phyloP scores from a whole-genome alignment of 2,329 filamentous ascomycete species.

The Penicillium sp. region DNA sequence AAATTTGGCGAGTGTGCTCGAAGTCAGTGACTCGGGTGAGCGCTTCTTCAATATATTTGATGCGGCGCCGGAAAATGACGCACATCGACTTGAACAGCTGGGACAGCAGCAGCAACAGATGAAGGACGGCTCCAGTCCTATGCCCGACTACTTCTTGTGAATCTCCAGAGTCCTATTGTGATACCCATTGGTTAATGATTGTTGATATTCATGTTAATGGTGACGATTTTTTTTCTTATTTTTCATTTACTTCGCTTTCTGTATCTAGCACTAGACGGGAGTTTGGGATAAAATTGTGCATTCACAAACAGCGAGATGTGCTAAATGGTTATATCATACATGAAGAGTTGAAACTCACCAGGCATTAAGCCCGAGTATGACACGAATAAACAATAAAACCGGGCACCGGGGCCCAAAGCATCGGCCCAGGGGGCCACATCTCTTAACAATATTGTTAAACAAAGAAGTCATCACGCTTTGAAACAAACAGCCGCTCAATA shows the following conservation, averaged over 20 bases:
- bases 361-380: constrained; percentile 9
- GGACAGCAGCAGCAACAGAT: constrained; percentile 60
- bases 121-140: constrained; percentile 67
- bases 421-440: constrained; percentile 20
- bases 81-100: constrained; percentile 76
- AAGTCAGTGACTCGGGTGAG: constrained; percentile 90
- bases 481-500: constrained; percentile 24
- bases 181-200: constrained; percentile 35
- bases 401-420: constrained; percentile 5
- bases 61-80: constrained; percentile 86
- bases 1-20: constrained; percentile 93
- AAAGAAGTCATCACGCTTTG: constrained; percentile 30
- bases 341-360: constrained; percentile 12
- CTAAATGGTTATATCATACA: constrained; percentile 13
- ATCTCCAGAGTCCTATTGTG: constrained; percentile 54
- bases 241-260: constrained; percentile 6
- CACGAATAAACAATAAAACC: constrained; percentile 13
- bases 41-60: constrained; percentile 98
- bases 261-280: constrained; percentile 21
- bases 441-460: constrained; percentile 29
- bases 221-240: constrained; percentile 7
- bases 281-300: constrained; percentile 29
- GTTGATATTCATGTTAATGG: constrained; percentile 5
- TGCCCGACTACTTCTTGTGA: constrained; percentile 65
- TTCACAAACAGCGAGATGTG: constrained; percentile 26